Evolutionary conservation across 257 asterid species (phyloP).

Genomic region (Nicotiana otophora): DNA sequence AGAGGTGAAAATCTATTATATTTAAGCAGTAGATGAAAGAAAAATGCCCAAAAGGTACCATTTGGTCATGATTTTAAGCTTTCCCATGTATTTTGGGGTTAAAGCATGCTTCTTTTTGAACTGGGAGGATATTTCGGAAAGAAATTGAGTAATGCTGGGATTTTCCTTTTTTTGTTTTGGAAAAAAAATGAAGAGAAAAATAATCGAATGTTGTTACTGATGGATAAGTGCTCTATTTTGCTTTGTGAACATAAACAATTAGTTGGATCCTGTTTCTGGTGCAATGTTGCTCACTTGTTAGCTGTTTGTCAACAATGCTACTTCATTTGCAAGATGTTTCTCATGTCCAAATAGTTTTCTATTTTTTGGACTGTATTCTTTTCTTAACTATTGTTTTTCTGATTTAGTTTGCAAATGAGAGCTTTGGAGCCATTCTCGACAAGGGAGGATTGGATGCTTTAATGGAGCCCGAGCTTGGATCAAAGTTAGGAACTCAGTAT

Average conservation of each 20-base stretch:
- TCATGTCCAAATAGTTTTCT: not conserved
- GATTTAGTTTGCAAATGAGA: constrained; percentile 58
- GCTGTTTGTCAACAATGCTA: not conserved
- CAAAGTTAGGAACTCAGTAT: constrained; percentile 63
- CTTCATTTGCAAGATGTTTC: not conserved
- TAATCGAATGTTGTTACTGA: not conserved
- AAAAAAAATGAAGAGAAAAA: not conserved
- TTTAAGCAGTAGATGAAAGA: not conserved
- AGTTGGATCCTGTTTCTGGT: not conserved
- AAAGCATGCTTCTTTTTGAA: not conserved
- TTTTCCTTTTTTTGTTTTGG: too few species aligned
- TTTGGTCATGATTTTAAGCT: not conserved
- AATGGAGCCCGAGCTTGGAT: constrained; percentile 91
- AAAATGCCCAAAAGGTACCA: not conserved
- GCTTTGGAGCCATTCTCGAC: constrained; percentile 67
- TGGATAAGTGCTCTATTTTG: not conserved
- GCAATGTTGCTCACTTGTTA: not conserved
- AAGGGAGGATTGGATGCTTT: constrained; percentile 99
- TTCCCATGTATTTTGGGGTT: not conserved
- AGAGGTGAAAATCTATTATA: not conserved
- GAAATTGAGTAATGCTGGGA: not conserved
- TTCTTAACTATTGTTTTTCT: constrained; percentile 8
- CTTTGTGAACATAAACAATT: not conserved
- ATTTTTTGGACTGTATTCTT: not conserved
- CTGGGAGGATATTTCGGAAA: not conserved